Evolutionary conservation across 2,329 filamentous ascomycete genomes (phyloP), one percentile per base, ranked within the genome.

Genomic region (Sporothrix schenckii): DNA sequence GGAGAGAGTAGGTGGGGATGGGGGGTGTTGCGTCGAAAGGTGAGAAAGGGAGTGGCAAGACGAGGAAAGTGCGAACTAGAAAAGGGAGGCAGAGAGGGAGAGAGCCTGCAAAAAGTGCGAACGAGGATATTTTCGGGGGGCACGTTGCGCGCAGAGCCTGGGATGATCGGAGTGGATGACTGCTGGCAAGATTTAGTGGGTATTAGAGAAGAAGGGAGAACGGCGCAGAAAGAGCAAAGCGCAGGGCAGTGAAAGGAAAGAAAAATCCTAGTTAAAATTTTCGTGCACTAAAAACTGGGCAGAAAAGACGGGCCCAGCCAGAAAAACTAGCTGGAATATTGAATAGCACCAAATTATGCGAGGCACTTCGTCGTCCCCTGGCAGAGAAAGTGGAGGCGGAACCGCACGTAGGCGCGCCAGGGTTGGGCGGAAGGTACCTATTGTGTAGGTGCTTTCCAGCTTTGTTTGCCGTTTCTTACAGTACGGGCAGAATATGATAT

Each of bases 261-360:
- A 50, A 68, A 68, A 50, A 34, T 34, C 21, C 27, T 39, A 58
- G 30, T 34, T 34, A 60, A 50, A 60, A 66, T 21, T 10, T 52
- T 68, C 60, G 66, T 68, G 53, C 66, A 60, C 41, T 56, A 68
- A 60, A 68, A 58, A 68, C 66, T 39, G 54, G 66, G 44, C 53
- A 68, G 41, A 54, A 54, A 60, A 30, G 50, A 60, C 49, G 19
- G 49, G 50, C 27, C 34, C 49, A 44, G 34, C 49, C 21, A 24
- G 24, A 30, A 56, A 10, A 21, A 56, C 41, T 44, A 44, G 41
- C 41, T 0, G 41, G 41, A 44, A 44, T 14, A 44, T 14, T 11
- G 41, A 39, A 52, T 44, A 60, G 56, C 56, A 44, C 56, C 34
- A 60, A 60, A 27, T 30, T 2, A 27, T 24, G 6, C 7, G 24